Base-by-base conservation (phyloP, 2,329 filamentous ascomycete species). In the Cytospora mali region DNA sequence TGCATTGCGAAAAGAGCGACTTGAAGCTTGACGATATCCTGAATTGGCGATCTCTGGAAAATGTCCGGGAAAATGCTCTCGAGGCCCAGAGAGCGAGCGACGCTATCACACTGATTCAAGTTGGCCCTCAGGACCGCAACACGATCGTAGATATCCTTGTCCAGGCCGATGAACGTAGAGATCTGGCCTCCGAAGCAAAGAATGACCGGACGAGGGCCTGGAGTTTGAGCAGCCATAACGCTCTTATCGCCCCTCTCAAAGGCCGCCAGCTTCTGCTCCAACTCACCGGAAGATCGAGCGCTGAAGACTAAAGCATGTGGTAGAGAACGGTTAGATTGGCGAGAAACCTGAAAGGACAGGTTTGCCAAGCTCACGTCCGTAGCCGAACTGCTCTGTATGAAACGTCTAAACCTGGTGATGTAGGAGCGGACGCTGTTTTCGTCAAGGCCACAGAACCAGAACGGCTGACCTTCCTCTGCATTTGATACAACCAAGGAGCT, bases 1-100 rank as follows among this genome's bases (percentile, higher is more conserved):
- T 79, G 75, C 5, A 76, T 62, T 2, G 77, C 70, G 21, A 81
- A 76, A 0, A 81, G 67, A 11, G 55, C 66, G 0, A 74, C 67
- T 56, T 82, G 80, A 1, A 82, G 68, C 6, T 62, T 55, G 16
- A 42, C 39, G 18, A 14, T 13, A 14, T 42, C 39, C 0, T 51
- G 7, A 9, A 74, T 62, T 0, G 71, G 67, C 0, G 61, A 23
- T 0, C 57, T 39, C 23, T 69, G 31, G 58, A 78, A 77, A 21
- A 79, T 71, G 6, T 48, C 63, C 0, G 76, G 76, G 46, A 65
- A 73, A 27, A 79, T 72, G 61, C 68, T 70, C 1, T 18, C 55
- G 1, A 62, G 11, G 0, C 74, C 75, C 0, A 71, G 59, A 0
- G 63, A 61, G 1, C 7, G 35, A 14, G 54, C 21, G 1, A 62